phyloP scores from a whole-genome alignment of 2,329 filamentous ascomycete genomes.

The Graphilbum sp. region DNA sequence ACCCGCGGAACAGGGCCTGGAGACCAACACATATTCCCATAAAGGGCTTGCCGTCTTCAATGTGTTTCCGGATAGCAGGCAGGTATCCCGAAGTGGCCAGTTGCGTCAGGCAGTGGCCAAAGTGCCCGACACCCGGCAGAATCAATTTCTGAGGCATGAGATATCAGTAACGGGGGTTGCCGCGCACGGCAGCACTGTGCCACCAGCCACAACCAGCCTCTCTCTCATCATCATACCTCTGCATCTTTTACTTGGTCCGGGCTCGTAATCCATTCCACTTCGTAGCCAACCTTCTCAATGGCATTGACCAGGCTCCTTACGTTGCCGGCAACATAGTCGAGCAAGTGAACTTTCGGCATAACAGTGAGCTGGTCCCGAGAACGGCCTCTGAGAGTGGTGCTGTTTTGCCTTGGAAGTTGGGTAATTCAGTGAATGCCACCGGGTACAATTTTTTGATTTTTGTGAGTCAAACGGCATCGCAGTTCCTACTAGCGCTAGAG shows the following conservation, averaged over 20 bases:
- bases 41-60: slow-evolving; percentile 84
- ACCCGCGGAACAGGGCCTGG: slow-evolving; percentile 78
- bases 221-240: slow-evolving; percentile 41
- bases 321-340: slow-evolving; percentile 91
- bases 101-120: slow-evolving; percentile 85
- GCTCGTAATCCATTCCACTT: slow-evolving; percentile 78
- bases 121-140: slow-evolving; percentile 90
- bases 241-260: slow-evolving; percentile 74
- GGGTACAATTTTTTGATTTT: no score
- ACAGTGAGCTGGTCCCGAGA: neutral
- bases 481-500: no score
- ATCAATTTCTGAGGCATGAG: slow-evolving; percentile 89
- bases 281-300: slow-evolving; percentile 87
- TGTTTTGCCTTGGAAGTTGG: no score
- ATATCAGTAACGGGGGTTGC: no score
- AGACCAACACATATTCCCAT: slow-evolving; percentile 95
- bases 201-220: no score
- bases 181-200: no score
- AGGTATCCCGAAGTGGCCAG: slow-evolving; percentile 69
- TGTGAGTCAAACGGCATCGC: no score
- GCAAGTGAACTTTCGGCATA: slow-evolving; percentile 52
- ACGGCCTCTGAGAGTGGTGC: no score
- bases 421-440: no score
- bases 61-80: slow-evolving; percentile 67
- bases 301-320: slow-evolving; percentile 92